These are phyloP conservation scores for Cucumis cinereus DNA, from an alignment of 306 rosid genomes.

Conservation along the genomic window DNA sequence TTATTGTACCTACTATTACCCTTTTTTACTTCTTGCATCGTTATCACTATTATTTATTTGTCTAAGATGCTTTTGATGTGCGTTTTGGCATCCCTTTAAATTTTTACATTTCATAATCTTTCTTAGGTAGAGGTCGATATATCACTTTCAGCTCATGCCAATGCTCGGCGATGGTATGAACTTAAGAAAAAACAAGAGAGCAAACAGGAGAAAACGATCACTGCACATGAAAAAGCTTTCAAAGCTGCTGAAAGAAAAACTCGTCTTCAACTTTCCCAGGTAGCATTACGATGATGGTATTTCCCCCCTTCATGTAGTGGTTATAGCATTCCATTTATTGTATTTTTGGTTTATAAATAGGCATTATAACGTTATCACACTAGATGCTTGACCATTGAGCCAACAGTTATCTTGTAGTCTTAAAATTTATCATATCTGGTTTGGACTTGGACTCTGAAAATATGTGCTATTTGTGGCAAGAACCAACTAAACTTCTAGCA, in stretches of 20 bases:
- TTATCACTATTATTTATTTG: neutral
- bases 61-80: neutral
- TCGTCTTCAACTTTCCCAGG: constrained; percentile 86
- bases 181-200: constrained; percentile 86
- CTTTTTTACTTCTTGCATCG: neutral
- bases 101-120: neutral
- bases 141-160: constrained; percentile 91
- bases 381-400: neutral
- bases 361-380: neutral
- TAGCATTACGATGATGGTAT: constrained; percentile 17
- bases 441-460: neutral
- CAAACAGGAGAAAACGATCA: constrained; percentile 86
- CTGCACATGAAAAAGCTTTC: constrained; percentile 92
- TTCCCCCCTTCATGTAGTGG: constrained; percentile 5
- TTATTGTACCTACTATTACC: neutral
- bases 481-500: neutral
- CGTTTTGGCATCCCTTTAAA: neutral
- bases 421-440: neutral
- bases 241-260: constrained; percentile 98
- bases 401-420: neutral
- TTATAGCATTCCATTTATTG: neutral
- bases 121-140: constrained; percentile 85
- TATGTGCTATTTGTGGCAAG: neutral
- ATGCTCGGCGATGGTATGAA: constrained; percentile 94
- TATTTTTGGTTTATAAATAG: constrained; percentile 1